phyloP scores from a whole-genome alignment of 169 alveolate species.

The Besnoitia besnoiti region DNA sequence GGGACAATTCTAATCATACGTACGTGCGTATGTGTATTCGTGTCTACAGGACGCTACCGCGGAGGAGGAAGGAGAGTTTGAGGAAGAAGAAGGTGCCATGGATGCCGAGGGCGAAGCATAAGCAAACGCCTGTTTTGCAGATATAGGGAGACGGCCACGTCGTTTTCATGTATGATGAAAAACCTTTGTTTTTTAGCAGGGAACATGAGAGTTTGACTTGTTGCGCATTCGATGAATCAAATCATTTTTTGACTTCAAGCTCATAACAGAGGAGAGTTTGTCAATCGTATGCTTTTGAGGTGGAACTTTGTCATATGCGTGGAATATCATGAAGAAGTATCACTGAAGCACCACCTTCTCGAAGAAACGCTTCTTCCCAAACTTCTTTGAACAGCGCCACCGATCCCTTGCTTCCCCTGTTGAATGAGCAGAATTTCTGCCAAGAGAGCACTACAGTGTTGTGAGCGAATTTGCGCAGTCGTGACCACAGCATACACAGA shows the following conservation, averaged over 20 bases:
- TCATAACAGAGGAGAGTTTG: background rate
- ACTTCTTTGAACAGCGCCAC: background rate
- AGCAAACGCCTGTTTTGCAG: background rate
- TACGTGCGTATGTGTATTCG: too few relatives aligned
- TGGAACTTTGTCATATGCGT: background rate
- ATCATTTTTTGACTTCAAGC: background rate
- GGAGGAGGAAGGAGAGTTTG: slow-evolving; percentile 79
- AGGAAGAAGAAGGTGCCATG: slow-evolving; percentile 77
- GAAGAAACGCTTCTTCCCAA: too few relatives aligned
- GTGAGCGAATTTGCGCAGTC: too few relatives aligned
- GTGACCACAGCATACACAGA: too few relatives aligned
- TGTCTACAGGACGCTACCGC: slow-evolving; percentile 84
- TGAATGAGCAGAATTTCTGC: background rate
- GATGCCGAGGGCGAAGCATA: slow-evolving; percentile 69
- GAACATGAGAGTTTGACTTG: background rate
- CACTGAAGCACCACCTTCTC: background rate
- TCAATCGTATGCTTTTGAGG: background rate
- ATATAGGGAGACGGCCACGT: background rate
- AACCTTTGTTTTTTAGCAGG: background rate
- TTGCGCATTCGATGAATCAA: background rate
- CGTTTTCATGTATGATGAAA: background rate
- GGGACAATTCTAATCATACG: too few relatives aligned
- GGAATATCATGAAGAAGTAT: background rate
- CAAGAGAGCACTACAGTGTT: too few relatives aligned
- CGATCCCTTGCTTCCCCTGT: background rate